These are phyloP conservation scores for Teratosphaeria zuluensis DNA, from an alignment of 2,329 filamentous ascomycete species.

Conservation along the genomic window DNA sequence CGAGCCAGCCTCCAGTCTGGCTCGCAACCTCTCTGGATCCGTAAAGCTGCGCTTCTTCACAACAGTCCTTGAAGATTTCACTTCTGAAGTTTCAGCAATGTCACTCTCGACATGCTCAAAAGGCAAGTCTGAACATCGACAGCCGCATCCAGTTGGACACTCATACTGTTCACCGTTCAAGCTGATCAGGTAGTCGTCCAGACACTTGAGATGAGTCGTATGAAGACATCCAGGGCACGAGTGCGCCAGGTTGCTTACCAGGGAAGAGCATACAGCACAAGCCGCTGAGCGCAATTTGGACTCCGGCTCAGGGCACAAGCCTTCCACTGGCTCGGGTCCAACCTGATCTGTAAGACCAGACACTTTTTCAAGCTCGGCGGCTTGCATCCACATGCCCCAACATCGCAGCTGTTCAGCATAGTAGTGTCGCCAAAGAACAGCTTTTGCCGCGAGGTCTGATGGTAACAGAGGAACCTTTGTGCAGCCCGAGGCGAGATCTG, in stretches of 20 bases:
- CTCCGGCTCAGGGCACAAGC: not conserved
- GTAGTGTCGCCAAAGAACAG: conserved; percentile 43
- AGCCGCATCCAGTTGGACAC: conserved; percentile 24
- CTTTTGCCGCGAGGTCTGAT: conserved; percentile 33
- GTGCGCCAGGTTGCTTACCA: conserved; percentile 18
- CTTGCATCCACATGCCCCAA: conserved; percentile 47
- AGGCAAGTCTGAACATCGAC: conserved; percentile 13
- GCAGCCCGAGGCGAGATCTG: conserved; percentile 35
- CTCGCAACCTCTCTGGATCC: conserved; percentile 17
- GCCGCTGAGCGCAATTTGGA: conserved; percentile 5
- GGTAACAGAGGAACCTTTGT: conserved; percentile 41
- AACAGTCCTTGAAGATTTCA: not conserved
- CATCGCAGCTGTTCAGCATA: conserved; percentile 52
- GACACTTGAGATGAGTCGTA: conserved; percentile 18
- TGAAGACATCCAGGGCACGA: conserved; percentile 23
- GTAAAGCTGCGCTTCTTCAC: conserved; percentile 17
- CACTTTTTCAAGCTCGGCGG: conserved; percentile 50
- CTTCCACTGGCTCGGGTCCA: not conserved
- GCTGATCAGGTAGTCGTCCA: conserved; percentile 10
- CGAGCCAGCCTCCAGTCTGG: conserved; percentile 9
- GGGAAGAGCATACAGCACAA: conserved; percentile 20
- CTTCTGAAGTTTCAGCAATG: not conserved
- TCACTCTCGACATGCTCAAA: conserved; percentile 6
- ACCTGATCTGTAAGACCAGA: conserved; percentile 30
- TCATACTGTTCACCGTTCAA: conserved; percentile 11